phyloP scores from a whole-genome alignment of 2,329 filamentous ascomycete species.

The Emergomyces pasteurianus region DNA sequence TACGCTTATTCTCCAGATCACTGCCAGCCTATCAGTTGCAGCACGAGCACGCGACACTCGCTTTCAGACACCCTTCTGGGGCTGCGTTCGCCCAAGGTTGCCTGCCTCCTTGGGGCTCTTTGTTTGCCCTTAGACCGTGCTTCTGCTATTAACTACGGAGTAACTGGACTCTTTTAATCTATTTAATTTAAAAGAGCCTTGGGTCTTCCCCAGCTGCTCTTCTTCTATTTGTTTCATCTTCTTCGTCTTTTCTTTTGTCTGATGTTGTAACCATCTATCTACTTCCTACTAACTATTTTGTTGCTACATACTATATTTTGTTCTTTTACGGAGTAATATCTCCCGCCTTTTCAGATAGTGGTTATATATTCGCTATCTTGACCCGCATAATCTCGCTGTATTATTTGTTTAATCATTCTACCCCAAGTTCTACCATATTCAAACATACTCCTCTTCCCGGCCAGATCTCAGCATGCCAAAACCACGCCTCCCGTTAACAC shows the following conservation, averaged over 20 bases:
- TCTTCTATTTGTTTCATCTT: neutral
- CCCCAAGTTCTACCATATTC: neutral
- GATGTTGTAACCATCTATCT: neutral
- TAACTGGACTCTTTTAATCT: no score
- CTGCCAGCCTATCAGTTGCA: conserved; percentile 13
- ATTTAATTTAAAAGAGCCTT: no score
- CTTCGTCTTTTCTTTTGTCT: neutral
- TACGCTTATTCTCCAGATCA: neutral
- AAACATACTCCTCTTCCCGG: conserved; percentile 6
- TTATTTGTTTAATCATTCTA: no score
- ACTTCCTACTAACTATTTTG: no score
- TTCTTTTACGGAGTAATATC: no score
- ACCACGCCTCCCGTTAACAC: conserved; percentile 58
- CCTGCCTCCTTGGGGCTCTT: no score
- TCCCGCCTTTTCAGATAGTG: neutral
- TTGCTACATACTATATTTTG: no score
- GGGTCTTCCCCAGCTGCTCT: no score
- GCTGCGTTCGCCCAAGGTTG: no score
- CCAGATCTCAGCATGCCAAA: conserved; percentile 48
- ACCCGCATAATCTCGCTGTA: neutral
- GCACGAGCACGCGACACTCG: conserved; percentile 13
- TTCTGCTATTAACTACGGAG: no score
- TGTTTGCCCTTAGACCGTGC: no score
- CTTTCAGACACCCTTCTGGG: neutral
- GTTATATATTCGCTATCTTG: neutral